These are phyloP conservation scores for Xylariaceae sp. DNA, from an alignment of 2,329 filamentous ascomycete genomes.

Conservation along the genomic window DNA sequence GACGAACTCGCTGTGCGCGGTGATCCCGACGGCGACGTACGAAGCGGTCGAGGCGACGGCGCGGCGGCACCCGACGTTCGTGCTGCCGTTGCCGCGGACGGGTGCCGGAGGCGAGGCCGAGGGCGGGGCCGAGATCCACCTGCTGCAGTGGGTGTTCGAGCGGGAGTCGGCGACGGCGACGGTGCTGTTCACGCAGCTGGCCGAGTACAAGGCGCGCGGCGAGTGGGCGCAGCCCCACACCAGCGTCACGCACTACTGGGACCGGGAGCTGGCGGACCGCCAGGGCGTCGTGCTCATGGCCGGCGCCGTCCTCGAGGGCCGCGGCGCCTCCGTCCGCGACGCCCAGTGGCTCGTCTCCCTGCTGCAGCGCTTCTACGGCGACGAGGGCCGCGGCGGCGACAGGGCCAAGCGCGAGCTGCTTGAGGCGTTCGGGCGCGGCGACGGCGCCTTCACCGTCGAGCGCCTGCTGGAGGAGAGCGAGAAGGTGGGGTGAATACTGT, in stretches of 20 bases:
- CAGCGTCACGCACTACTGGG: conserved; percentile 87
- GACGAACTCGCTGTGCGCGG: conserved; percentile 78
- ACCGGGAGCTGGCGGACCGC: conserved; percentile 62
- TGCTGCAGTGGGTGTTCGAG: conserved; percentile 95
- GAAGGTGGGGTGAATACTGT: conserved; percentile 58
- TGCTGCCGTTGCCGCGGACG: conserved; percentile 76
- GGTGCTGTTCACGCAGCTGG: conserved; percentile 91
- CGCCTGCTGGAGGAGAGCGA: conserved; percentile 87
- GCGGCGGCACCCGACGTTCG: conserved; percentile 79
- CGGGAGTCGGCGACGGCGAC: conserved; percentile 63
- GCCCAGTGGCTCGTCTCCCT: conserved; percentile 92
- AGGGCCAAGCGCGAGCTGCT: conserved; percentile 70
- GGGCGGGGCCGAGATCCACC: conserved; percentile 90
- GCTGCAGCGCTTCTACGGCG: conserved; percentile 88
- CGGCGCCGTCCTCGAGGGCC: conserved; percentile 74
- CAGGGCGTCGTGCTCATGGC: conserved; percentile 86
- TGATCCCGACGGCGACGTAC: conserved; percentile 76
- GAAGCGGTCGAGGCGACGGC: conserved; percentile 71
- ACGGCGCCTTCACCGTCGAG: conserved; percentile 79
- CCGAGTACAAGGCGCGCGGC: conserved; percentile 87
- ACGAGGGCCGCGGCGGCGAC: conserved; percentile 56
- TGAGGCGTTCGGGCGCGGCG: conserved; percentile 80
- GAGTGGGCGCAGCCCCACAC: conserved; percentile 93
- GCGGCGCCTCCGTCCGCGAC: conserved; percentile 77
- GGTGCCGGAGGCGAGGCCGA: conserved; percentile 42